These are phyloP conservation scores for Phoenix roebelenii DNA, from an alignment of 176 grass and related monocot species.

Conservation along the genomic window DNA sequence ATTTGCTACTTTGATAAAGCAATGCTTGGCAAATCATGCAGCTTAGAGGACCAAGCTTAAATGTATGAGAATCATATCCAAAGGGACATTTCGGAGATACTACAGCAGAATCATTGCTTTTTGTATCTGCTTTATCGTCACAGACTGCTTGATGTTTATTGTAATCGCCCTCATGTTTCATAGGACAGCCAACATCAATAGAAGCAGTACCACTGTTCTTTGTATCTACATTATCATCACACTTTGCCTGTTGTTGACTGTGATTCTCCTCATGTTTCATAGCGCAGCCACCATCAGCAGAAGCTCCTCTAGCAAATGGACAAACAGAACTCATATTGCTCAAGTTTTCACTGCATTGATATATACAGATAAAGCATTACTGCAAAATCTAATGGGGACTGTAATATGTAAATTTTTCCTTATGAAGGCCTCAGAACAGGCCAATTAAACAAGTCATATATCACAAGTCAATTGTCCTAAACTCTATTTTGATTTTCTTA, in stretches of 20 bases:
- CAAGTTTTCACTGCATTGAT: conserved; percentile 3
- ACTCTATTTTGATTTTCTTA: no score
- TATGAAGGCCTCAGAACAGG: no score
- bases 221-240: conserved; percentile 8
- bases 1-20: conserved; percentile 76
- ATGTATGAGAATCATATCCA: conserved; percentile 79
- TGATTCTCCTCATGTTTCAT: conserved; percentile 30
- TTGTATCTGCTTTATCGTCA: conserved; percentile 12
- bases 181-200: conserved; percentile 33
- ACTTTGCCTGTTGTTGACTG: conserved; percentile 17
- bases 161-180: conserved; percentile 26
- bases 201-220: conserved; percentile 25
- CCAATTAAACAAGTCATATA: no score
- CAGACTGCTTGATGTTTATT: conserved; percentile 21
- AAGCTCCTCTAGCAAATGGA: conserved; percentile 42
- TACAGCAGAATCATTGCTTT: conserved; percentile 24
- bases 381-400: no score
- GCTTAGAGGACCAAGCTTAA: conserved; percentile 92
- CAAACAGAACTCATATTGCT: conserved; percentile 46
- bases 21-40: conserved; percentile 89
- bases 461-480: no score
- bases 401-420: no score
- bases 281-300: conserved; percentile 30
- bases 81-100: conserved; percentile 88
- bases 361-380: neutral